Evolutionary conservation across 176 grass and related monocot species (phyloP).

Genomic region (Aegilops speltoides): DNA sequence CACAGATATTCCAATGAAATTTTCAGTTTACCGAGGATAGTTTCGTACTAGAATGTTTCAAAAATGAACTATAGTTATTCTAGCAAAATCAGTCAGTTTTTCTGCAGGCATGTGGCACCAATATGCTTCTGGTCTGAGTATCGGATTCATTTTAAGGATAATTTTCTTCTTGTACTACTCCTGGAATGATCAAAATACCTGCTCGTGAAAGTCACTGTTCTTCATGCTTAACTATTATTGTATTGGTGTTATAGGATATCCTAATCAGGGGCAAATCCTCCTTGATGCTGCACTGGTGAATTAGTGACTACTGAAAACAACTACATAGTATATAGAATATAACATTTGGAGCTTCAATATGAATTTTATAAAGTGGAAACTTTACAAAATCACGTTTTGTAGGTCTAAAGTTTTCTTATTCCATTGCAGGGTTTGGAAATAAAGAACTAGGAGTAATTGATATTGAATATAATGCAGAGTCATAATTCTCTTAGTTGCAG

Average conservation of each 20-base stretch:
- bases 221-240: slow-evolving; percentile 1
- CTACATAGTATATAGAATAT: background rate
- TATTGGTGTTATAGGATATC: background rate
- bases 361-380: background rate
- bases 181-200: background rate
- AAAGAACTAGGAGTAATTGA: background rate
- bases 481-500: background rate
- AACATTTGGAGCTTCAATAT: background rate
- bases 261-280: background rate
- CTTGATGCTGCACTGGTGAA: background rate
- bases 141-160: background rate
- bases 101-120: background rate
- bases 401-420: slow-evolving; percentile 14
- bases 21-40: background rate
- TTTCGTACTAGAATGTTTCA: background rate
- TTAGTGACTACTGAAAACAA: background rate
- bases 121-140: background rate
- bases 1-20: background rate
- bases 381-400: background rate
- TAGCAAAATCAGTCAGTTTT: background rate
- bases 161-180: background rate
- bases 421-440: background rate
- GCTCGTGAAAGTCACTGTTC: background rate
- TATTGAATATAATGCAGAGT: background rate
- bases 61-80: background rate